Percentiles rank a stretch among this genome's conserved stretches.
Evolutionary conservation across 495 filamentous ascomycete species (phyloP).

Genomic region (Chlorociboria aeruginascens): DNA sequence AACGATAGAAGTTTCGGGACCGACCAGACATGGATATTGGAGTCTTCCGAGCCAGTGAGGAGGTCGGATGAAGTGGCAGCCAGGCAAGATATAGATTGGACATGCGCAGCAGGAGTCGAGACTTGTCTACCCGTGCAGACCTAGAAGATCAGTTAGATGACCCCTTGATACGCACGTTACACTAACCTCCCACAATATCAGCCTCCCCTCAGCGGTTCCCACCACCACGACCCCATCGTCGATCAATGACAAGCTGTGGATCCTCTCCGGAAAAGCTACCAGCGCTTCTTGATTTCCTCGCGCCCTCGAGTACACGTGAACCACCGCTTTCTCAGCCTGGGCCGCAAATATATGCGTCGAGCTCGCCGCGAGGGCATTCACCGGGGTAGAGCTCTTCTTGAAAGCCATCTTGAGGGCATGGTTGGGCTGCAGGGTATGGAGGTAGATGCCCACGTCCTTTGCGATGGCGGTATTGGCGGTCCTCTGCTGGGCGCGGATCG

Average conservation of each 20-base stretch:
- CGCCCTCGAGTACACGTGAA: constrained; percentile 80
- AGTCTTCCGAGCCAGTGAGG: constrained; percentile 79
- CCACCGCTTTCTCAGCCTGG: constrained; percentile 78
- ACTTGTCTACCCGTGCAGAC: constrained; percentile 65
- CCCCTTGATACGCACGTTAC: neutral
- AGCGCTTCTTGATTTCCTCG: constrained; percentile 78
- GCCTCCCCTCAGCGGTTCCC: constrained; percentile 74
- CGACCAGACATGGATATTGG: constrained; percentile 85
- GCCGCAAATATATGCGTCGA: constrained; percentile 80
- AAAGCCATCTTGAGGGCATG: constrained; percentile 60
- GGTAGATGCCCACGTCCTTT: constrained; percentile 73
- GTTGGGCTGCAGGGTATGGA: constrained; percentile 69
- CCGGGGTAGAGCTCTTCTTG: constrained; percentile 80
- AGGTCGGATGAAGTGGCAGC: constrained; percentile 65
- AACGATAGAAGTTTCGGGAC: constrained; percentile 55
- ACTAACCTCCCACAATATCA: constrained; percentile 88
- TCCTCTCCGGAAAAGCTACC: constrained; percentile 75
- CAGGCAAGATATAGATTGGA: constrained; percentile 72
- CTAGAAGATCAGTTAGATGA: constrained; percentile 6
- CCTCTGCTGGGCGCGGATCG: constrained; percentile 53
- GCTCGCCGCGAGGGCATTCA: constrained; percentile 70
- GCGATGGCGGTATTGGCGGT: constrained; percentile 50
- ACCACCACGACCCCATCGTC: constrained; percentile 61
- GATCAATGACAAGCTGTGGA: constrained; percentile 54
- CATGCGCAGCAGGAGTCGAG: constrained; percentile 75